Conservation (phyloP, 2,329 filamentous ascomycete genomes). For the Cercospora sojina region DNA sequence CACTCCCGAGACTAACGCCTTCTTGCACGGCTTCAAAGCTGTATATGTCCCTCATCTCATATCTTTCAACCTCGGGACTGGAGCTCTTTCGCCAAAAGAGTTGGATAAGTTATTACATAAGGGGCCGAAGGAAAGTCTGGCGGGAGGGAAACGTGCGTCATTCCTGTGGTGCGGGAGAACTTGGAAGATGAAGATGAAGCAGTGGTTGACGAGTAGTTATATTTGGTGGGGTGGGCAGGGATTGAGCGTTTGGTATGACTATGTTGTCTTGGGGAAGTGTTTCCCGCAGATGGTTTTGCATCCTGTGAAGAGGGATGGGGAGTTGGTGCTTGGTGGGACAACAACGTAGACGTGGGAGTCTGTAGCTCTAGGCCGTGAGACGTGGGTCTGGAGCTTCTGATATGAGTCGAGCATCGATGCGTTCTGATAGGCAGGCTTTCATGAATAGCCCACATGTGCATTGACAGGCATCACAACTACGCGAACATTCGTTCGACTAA, state of each 20-base stretch:
- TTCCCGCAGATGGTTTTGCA: slow-evolving; percentile 7
- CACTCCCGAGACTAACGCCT: slow-evolving; percentile 74
- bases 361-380: too few species aligned
- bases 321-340: neutral
- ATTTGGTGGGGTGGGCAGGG: slow-evolving; percentile 15
- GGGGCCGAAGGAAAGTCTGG: slow-evolving; percentile 6
- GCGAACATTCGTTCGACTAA: neutral
- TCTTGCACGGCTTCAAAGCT: slow-evolving; percentile 75
- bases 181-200: neutral
- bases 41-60: slow-evolving; percentile 73
- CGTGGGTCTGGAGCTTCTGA: too few species aligned
- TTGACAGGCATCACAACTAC: too few species aligned
- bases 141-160: neutral
- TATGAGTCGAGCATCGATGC: too few species aligned
- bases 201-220: slow-evolving; percentile 13
- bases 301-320: slow-evolving; percentile 11
- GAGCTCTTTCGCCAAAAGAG: slow-evolving; percentile 38
- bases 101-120: slow-evolving; percentile 41
- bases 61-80: slow-evolving; percentile 70
- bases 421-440: too few species aligned
- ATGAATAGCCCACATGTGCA: too few species aligned
- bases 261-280: slow-evolving; percentile 8
- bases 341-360: too few species aligned
- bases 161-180: slow-evolving; percentile 12
- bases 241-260: slow-evolving; percentile 7